Conservation (phyloP, 2,329 filamentous ascomycete genomes). For the Aaosphaeria pasadenensis region DNA sequence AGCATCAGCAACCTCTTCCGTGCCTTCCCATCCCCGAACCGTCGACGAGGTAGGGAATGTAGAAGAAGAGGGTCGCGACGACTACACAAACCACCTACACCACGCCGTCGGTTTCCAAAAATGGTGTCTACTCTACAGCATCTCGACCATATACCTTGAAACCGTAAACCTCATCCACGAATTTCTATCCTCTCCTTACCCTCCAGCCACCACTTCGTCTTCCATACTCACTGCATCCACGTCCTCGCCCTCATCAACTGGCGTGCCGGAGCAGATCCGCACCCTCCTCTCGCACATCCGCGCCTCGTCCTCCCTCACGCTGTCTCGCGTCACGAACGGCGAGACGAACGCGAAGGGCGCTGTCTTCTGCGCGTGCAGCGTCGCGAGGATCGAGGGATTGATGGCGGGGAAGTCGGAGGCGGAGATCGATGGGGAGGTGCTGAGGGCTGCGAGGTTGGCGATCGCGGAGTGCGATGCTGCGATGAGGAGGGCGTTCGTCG, state of each 20-base stretch:
- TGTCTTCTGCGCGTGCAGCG: slow-evolving; percentile 14
- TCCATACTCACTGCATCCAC: neutral
- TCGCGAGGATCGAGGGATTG: slow-evolving; percentile 23
- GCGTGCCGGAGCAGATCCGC: neutral
- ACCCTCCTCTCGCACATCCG: slow-evolving; percentile 11
- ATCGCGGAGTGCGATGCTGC: slow-evolving; percentile 10
- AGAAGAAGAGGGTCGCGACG: slow-evolving; percentile 13
- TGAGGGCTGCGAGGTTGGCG: slow-evolving; percentile 14
- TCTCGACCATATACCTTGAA: slow-evolving; percentile 21
- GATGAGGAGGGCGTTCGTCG: slow-evolving; percentile 14
- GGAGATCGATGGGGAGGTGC: slow-evolving; percentile 14
- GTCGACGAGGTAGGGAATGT: neutral
- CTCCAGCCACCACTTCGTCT: neutral
- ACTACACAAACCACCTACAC: slow-evolving; percentile 18
- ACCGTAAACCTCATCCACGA: slow-evolving; percentile 10
- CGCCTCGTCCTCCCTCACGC: slow-evolving; percentile 11
- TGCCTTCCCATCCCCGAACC: neutral
- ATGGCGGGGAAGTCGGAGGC: slow-evolving; percentile 1
- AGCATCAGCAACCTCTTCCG: neutral
- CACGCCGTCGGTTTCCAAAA: slow-evolving; percentile 23
- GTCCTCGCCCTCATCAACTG: neutral
- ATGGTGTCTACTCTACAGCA: slow-evolving; percentile 17
- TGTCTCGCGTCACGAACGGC: slow-evolving; percentile 16
- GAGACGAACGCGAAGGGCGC: slow-evolving; percentile 24
- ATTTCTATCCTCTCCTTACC: neutral